Percentiles rank a stretch among this genome's conserved stretches.
phyloP scores from a whole-genome alignment of 2,329 filamentous ascomycete genomes.

The Ploettnerulaceae sp. region DNA sequence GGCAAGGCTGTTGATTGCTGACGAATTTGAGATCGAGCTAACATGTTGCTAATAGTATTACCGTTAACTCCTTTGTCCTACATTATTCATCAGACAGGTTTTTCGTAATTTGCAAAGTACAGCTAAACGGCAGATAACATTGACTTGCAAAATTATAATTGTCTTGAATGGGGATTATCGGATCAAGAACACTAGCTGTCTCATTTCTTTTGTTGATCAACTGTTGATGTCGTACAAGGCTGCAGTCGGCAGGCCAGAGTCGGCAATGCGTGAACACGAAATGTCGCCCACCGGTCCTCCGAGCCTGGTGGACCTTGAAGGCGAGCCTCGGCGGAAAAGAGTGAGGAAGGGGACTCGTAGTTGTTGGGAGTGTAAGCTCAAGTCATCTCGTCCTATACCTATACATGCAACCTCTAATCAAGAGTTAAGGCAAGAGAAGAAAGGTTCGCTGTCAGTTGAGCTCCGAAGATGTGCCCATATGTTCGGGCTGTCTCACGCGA shows the following conservation, averaged over 20 bases:
- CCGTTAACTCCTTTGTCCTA: slow-evolving; percentile 1
- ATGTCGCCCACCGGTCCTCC: slow-evolving; percentile 1
- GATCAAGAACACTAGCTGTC: no score
- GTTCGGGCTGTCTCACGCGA: slow-evolving; percentile 43
- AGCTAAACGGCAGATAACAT: no score
- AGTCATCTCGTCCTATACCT: not conserved
- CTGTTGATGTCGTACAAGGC: not conserved
- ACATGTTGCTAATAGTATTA: no score
- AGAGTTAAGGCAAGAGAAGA: slow-evolving; percentile 36
- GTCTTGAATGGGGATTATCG: no score
- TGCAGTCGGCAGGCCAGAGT: not conserved
- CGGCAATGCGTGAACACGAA: not conserved
- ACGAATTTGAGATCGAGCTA: slow-evolving; percentile 3
- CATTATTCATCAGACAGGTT: not conserved
- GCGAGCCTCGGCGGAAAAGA: slow-evolving; percentile 29
- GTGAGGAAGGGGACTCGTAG: slow-evolving; percentile 48
- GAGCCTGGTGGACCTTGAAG: slow-evolving; percentile 18
- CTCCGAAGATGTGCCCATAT: slow-evolving; percentile 37
- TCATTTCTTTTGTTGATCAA: not conserved
- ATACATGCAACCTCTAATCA: slow-evolving; percentile 1
- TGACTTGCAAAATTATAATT: no score
- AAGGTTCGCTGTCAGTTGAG: slow-evolving; percentile 48
- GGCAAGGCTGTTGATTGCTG: not conserved
- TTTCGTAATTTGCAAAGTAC: not conserved
- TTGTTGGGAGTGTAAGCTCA: slow-evolving; percentile 52